phyloP scores from a whole-genome alignment of 2,329 filamentous ascomycete genomes.

The Tolypocladium sp. region DNA sequence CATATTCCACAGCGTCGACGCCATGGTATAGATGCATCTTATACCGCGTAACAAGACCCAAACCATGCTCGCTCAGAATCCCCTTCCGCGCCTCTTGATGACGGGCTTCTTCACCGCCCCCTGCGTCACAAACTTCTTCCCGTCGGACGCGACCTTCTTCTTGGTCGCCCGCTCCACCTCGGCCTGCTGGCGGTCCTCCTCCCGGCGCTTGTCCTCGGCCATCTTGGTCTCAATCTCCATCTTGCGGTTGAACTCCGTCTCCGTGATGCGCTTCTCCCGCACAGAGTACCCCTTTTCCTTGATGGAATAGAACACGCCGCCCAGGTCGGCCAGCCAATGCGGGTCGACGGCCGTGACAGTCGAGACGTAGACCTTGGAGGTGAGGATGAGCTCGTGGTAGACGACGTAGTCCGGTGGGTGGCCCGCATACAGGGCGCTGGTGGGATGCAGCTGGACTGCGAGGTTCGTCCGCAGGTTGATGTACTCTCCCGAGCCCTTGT shows the following conservation, averaged over 20 bases:
- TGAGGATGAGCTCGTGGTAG: constrained; percentile 96
- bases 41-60: not conserved
- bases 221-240: constrained; percentile 93
- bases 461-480: constrained; percentile 93
- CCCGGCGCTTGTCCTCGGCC: constrained; percentile 69
- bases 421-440: constrained; percentile 85
- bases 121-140: constrained; percentile 51
- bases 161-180: constrained; percentile 35
- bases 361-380: constrained; percentile 95
- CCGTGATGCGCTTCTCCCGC: constrained; percentile 75
- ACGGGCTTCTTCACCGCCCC: constrained; percentile 55
- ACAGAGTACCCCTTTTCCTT: constrained; percentile 96
- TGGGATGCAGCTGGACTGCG: constrained; percentile 89
- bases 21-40: not conserved
- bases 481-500: constrained; percentile 95
- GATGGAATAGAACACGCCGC: constrained; percentile 93
- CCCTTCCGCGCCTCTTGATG: constrained; percentile 45
- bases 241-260: constrained; percentile 84
- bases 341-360: constrained; percentile 94
- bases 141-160: constrained; percentile 25
- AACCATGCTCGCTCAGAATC: constrained; percentile 27
- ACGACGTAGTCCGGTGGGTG: constrained; percentile 95
- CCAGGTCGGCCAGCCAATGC: constrained; percentile 92
- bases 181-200: constrained; percentile 45
- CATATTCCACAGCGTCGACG: not conserved